Base-by-base conservation (phyloP, 352 stramenopile genomes). In the Phytophthora pisi region DNA sequence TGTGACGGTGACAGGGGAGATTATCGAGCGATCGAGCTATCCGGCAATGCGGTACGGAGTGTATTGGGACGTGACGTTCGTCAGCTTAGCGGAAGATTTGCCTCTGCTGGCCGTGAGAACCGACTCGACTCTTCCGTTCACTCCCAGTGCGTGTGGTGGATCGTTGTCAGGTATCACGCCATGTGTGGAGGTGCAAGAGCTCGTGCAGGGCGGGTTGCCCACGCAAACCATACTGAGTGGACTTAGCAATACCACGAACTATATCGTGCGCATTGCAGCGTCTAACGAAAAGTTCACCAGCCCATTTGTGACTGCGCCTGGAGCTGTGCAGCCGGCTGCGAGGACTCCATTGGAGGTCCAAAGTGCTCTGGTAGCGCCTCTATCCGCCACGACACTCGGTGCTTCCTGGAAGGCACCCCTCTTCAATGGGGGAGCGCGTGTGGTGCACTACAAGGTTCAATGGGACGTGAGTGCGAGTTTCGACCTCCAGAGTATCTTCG, bases 401-500 rank as follows among this genome's bases (percentile, higher is more conserved):
- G 82, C 98, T 15, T 73, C 81, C 24, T 99, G 95, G 95, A 75
- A 60, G 15, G 52, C 78, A 1, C 92, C 96, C 15, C 34, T 70
- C 5, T 78, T 81, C 51, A 61, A 84, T 56, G 91, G 93, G 11
- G 96, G 94, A 0, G 64, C 85, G n/a, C 49, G 42, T 5, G 71
- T 98, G 15, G 80, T 84, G n/a, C 82, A 96, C 54, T 99, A 98
- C 78, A 91, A 89, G 26, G 69, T 99, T 7, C 89, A 98, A 72
- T 98, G 95, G 94, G 95, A 98, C 56, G 79, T 86, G 18, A 93
- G 86, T 42, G 66, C 78, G 9, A 80, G 73, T 31, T 98, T 98
- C 69, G 83, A 95, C 34, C 72, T 84, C 54, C 79, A 91, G 63
- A 90, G 76, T 26, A 75, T 90, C 23, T 89, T 82, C 23, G 59